phyloP scores from a whole-genome alignment of 2,329 filamentous ascomycete species.

The Raffaelea albimanens region DNA sequence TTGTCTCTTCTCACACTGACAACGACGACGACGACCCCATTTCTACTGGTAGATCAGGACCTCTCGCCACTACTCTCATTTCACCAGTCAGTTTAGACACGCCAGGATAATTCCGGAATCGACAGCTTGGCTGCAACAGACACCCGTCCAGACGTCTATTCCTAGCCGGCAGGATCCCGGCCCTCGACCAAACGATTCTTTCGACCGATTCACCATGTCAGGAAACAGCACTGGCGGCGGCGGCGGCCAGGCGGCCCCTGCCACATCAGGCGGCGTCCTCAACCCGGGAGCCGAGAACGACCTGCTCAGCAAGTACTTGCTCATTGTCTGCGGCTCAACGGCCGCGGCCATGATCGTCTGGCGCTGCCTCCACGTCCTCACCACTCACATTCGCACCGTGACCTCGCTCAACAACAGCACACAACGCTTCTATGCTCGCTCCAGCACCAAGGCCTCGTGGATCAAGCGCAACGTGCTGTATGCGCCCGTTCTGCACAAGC shows the following conservation, averaged over 20 bases:
- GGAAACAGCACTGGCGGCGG: conserved; percentile 5
- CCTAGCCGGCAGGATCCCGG: conserved; percentile 9
- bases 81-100: background rate
- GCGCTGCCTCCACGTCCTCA: conserved; percentile 50
- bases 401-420: conserved; percentile 69
- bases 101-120: background rate
- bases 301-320: conserved; percentile 49
- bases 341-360: conserved; percentile 56
- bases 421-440: conserved; percentile 67
- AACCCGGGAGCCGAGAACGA: conserved; percentile 36
- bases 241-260: background rate
- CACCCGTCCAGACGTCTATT: background rate
- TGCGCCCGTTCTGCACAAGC: conserved; percentile 62
- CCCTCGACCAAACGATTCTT: background rate
- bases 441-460: conserved; percentile 43
- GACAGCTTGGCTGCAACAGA: no score
- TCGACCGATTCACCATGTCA: background rate
- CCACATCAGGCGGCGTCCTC: conserved; percentile 14
- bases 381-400: conserved; percentile 62
- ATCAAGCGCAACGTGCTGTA: conserved; percentile 60
- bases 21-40: background rate
- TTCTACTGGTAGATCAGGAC: conserved; percentile 4
- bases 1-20: background rate
- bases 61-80: background rate
- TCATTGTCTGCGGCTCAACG: conserved; percentile 55